A percentile compares a stretch with the other conserved stretches of the same genome.
These are phyloP conservation scores for Amphibolis antarctica DNA, from an alignment of 106 monocot genomes.

Conservation along the genomic window DNA sequence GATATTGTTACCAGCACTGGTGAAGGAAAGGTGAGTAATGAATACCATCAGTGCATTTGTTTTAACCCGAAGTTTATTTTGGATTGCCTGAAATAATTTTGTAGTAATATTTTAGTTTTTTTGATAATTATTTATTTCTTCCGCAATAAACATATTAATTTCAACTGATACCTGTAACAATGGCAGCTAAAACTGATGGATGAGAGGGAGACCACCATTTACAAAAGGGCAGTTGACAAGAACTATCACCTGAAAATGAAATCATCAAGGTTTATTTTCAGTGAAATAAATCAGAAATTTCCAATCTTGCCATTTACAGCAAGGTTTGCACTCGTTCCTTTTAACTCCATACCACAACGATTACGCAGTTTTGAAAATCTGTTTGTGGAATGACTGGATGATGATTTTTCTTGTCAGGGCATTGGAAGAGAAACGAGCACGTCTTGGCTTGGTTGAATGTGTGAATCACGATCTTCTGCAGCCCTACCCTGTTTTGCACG, in stretches of 20 bases:
- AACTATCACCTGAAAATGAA: slow-evolving; percentile 92
- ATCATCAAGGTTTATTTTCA: slow-evolving; percentile 86
- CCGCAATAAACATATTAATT: too few relatives aligned
- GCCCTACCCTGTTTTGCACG: slow-evolving; percentile 75
- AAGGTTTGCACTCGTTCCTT: slow-evolving; percentile 31
- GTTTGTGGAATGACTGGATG: not conserved
- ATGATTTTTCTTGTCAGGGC: slow-evolving; percentile 24
- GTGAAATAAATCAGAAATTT: slow-evolving; percentile 84
- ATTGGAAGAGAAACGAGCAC: slow-evolving; percentile 75
- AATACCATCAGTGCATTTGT: too few relatives aligned
- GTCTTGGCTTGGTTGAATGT: slow-evolving; percentile 72
- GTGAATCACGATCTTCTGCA: slow-evolving; percentile 78
- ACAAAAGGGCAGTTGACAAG: slow-evolving; percentile 91
- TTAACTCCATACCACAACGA: not conserved
- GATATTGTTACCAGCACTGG: slow-evolving; percentile 88
- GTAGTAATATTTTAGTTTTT: too few relatives aligned
- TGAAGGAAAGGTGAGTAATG: slow-evolving; percentile 65
- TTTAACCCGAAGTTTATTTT: too few relatives aligned
- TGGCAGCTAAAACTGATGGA: slow-evolving; percentile 68
- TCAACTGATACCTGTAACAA: not conserved
- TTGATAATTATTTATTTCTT: too few relatives aligned
- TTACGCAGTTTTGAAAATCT: not conserved
- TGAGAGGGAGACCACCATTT: slow-evolving; percentile 84
- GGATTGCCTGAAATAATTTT: too few relatives aligned
- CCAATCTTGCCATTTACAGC: slow-evolving; percentile 93